These are phyloP conservation scores for Coniochaeta hoffmannii DNA, from an alignment of 2,329 filamentous ascomycete genomes.

Conservation along the genomic window DNA sequence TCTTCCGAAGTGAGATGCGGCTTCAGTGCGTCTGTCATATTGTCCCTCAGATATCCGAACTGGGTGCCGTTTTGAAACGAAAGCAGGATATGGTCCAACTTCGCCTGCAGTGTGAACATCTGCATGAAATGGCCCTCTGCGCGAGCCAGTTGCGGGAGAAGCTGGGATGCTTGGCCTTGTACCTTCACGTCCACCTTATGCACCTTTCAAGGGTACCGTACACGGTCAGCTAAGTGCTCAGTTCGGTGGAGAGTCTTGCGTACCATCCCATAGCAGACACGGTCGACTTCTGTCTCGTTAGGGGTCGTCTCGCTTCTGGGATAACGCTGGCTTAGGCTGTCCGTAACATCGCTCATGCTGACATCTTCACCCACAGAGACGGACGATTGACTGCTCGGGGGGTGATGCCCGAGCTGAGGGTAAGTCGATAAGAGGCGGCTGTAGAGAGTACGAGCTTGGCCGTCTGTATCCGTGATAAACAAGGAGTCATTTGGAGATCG, in stretches of 20 bases:
- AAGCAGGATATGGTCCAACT: conserved; percentile 14
- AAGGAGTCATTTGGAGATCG: not conserved
- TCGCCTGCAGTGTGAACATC: conserved; percentile 11
- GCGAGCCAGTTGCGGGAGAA: not conserved
- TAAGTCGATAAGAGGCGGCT: not conserved
- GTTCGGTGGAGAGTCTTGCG: not conserved
- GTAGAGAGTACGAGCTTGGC: not conserved
- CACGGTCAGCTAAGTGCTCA: not conserved
- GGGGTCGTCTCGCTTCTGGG: not conserved
- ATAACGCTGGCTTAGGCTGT: not conserved
- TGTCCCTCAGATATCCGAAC: conserved; percentile 17
- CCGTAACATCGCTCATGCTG: not conserved
- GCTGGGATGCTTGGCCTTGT: conserved; percentile 5
- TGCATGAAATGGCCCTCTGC: not conserved
- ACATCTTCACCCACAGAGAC: not conserved
- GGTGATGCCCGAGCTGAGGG: not conserved
- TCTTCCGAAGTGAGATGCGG: conserved; percentile 7
- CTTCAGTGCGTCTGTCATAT: conserved; percentile 12
- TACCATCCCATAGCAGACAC: conserved; percentile 21
- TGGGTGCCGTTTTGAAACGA: conserved; percentile 13
- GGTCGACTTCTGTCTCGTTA: conserved; percentile 7
- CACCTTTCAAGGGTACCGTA: conserved; percentile 9
- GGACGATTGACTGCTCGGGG: not conserved
- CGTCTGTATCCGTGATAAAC: not conserved
- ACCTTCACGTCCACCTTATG: conserved; percentile 18